Evolutionary conservation across 306 rosid genomes (phyloP), one percentile per base, ranked within the genome.

Genomic region (Calophaca sinica): DNA sequence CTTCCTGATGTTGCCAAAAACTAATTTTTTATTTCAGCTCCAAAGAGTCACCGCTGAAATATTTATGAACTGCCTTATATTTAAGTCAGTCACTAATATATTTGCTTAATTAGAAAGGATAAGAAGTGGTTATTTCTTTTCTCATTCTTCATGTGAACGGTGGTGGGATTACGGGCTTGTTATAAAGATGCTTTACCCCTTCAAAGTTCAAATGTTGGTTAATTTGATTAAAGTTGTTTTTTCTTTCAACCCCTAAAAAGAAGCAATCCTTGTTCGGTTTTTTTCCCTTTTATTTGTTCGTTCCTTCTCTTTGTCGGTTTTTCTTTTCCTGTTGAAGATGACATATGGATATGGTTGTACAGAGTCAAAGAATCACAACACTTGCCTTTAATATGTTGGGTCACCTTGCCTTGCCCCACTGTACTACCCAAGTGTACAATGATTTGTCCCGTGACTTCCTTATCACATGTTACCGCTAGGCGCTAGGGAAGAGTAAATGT

Each of bases 341-440:
- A 62, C 20, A 45, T 45, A 11, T 45, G 13, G 48, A 58, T 11
- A 52, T 32, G 7, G 62, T 20, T 46, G 49, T 26, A 9, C 9
- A 70, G 53, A 31, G 51, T 28, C 28, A 10, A 13, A 6, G 50
- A 62, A 73, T 62, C 52, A 11, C 51, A 79, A 62, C 60, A 78
- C 41, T 29, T 70, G 13, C 53, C 72, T 60, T 79, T 28, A 36
- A 78, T 52, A 51, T 63, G 52, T 52, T 35, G 59, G 68, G 58
- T 51, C 26, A 61, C 58, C 9, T 48, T 78, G 4, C 36, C 36
- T 33, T 33, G 2, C 36, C 4, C 36, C 49, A 6, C 81, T 33
- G 36, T 33, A 59, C 62, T 10, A 59, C 33, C 44, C 1, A 35
- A 38, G 14, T 28, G 49, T 52, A 15, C 50, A 60, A 68, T 77